Evolutionary conservation across 2,329 filamentous ascomycete species (phyloP).

Genomic region (Colletotrichum siamense): DNA sequence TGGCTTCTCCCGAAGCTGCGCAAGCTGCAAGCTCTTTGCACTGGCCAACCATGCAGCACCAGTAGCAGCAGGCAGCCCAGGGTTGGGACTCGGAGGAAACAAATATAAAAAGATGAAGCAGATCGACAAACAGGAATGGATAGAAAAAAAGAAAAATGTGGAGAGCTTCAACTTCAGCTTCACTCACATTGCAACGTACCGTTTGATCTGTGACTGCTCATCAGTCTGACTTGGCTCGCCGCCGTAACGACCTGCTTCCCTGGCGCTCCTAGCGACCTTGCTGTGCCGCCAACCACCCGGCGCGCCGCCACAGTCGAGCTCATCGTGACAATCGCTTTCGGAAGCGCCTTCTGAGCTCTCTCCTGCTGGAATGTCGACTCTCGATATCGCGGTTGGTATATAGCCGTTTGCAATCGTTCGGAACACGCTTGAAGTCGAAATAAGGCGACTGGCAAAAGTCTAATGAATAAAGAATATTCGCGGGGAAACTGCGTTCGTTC

Average conservation of each 20-base stretch:
- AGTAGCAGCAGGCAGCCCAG: neutral
- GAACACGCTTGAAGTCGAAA: neutral
- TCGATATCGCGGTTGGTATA: neutral
- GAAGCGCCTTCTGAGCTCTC: neutral
- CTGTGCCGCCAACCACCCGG: neutral
- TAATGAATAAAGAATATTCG: neutral
- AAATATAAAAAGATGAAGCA: neutral
- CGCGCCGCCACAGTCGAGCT: constrained; percentile 27
- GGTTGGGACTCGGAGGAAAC: neutral
- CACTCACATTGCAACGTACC: constrained; percentile 2
- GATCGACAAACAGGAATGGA: neutral
- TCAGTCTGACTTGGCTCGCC: constrained; percentile 5
- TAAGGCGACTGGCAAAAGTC: neutral
- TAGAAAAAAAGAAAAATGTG: neutral
- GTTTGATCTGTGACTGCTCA: constrained; percentile 12
- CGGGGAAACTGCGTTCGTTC: neutral
- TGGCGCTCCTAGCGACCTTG: constrained; percentile 1
- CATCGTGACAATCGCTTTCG: constrained; percentile 16
- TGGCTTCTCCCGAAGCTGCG: neutral
- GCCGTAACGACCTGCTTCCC: neutral
- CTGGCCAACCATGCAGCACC: neutral
- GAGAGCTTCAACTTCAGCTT: constrained; percentile 1
- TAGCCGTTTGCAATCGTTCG: neutral
- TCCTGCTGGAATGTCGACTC: neutral
- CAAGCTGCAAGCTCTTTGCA: neutral